Evolutionary conservation across 805 yeast species (phyloP), one percentile per base, ranked within the genome.

Genomic region (Huiozyma sinensis): DNA sequence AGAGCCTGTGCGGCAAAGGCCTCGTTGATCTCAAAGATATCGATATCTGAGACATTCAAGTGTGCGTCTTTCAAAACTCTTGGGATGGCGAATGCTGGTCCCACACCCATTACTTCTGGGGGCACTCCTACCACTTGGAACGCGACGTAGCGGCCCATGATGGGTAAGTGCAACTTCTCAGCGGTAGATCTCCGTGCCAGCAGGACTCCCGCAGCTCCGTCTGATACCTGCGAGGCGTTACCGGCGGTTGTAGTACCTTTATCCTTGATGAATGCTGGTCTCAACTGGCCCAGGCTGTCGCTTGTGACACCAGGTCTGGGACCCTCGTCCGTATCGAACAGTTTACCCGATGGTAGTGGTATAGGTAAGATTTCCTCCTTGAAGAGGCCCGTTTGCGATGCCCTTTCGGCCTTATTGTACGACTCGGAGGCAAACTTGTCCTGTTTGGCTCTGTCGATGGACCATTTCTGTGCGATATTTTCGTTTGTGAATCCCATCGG

Each of bases 401-500:
- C 95, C 44, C 60, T 61, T 55, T 73, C 88, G 17, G 97, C 97
- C 72, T 85, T 88, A 51, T 75, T 75, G 68, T 83, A 87, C 5
- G 97, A 88, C 29, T 67, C 61, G 24, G 96, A 95, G 32, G 97
- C 95, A 67, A 88, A 92, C 47, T 69, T 81, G 63, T 90, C 98
- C 66, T 89, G 97, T 49, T 71, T 77, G 31, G 61, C 56, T 63
- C 97, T 78, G 28, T 79, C 57, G 47, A 90, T 71, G 49, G 67
- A 64, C 65, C 71, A 89, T 62, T 74, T 73, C 37, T 66, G 64
- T 29, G 94, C 89, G 45, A 90, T 84, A 63, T 90, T 90, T 69
- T 90, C 97, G 60, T 87, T 84, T 43, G 97, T 90, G 57, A 81
- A 80, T 39, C 97, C 97, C 97, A 90, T 90, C 52, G 97, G 97